These are phyloP conservation scores for Salix suchowensis DNA, from an alignment of 345 rosid species.

Conservation along the genomic window DNA sequence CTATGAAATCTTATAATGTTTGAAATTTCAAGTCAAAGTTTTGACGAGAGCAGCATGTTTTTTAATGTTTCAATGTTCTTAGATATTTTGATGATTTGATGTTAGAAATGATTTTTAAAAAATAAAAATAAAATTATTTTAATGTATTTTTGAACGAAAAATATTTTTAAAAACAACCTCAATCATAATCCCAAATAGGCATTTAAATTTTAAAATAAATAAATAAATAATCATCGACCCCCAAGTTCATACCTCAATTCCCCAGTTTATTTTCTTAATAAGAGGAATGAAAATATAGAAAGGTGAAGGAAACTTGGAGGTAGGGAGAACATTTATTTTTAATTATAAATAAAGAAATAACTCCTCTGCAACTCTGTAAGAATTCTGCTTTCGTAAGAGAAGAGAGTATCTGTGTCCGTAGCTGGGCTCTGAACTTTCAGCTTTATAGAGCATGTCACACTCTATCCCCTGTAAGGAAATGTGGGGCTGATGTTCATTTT, in stretches of 20 bases:
- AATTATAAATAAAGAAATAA: background rate
- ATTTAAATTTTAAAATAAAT: background rate
- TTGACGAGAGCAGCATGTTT: background rate
- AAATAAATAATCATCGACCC: background rate
- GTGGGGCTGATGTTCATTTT: too few species aligned
- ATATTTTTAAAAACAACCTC: too few species aligned
- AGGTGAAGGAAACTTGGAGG: background rate
- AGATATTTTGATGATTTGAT: too few species aligned
- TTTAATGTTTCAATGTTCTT: too few species aligned
- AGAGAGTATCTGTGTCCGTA: background rate
- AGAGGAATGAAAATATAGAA: background rate
- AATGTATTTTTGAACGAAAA: too few species aligned
- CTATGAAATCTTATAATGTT: background rate
- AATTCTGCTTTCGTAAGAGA: background rate
- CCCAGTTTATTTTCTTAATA: background rate
- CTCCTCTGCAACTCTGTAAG: background rate
- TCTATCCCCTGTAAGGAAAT: background rate
- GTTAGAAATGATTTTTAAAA: too few species aligned
- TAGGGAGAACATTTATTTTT: background rate
- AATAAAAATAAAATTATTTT: too few species aligned
- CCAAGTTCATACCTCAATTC: background rate
- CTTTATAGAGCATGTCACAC: background rate
- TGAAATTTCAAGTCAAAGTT: background rate
- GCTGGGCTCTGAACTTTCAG: background rate
- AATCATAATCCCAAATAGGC: accelerated